These are phyloP conservation scores for thale cress (Arabidopsis thaliana) DNA, from an alignment of 345 rosid species.

Conservation along the genomic window DNA sequence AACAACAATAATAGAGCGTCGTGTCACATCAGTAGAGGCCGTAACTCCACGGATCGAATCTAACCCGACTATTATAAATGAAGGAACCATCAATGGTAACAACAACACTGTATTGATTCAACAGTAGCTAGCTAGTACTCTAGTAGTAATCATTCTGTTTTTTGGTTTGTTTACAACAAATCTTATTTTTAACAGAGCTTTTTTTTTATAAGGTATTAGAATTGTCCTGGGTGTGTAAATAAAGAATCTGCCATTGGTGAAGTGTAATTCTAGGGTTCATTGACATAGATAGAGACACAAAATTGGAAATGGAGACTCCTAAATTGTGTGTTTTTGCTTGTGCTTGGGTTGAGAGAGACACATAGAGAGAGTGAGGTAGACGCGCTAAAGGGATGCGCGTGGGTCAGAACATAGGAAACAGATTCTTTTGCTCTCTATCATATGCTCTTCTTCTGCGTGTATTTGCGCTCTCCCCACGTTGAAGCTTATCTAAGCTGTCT, in stretches of 20 bases:
- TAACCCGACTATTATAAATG: constrained; percentile 15
- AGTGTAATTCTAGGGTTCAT: constrained; percentile 33
- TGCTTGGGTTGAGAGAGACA: background rate
- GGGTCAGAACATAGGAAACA: constrained; percentile 27
- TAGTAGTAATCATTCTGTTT: constrained; percentile 28
- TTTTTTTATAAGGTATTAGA: background rate
- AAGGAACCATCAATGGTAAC: constrained; percentile 30
- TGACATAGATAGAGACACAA: background rate
- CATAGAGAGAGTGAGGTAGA: constrained; percentile 5
- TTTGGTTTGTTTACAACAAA: constrained; percentile 26
- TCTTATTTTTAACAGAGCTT: constrained; percentile 5
- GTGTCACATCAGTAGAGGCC: constrained; percentile 37
- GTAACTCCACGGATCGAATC: constrained; percentile 40
- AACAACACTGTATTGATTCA: constrained; percentile 4
- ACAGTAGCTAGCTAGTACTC: background rate
- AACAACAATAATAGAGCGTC: constrained; percentile 23
- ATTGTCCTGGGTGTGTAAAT: constrained; percentile 15
- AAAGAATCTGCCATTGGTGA: constrained; percentile 8
- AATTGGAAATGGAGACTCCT: constrained; percentile 27
- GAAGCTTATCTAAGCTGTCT: constrained; percentile 47
- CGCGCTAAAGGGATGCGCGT: constrained; percentile 36
- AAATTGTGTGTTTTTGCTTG: background rate
- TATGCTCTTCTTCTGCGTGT: constrained; percentile 33
- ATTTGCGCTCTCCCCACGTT: constrained; percentile 47
- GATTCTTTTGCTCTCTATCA: constrained; percentile 11